These are phyloP conservation scores for Microsporum audouinii DNA, from an alignment of 2,329 filamentous ascomycete genomes.

Conservation along the genomic window DNA sequence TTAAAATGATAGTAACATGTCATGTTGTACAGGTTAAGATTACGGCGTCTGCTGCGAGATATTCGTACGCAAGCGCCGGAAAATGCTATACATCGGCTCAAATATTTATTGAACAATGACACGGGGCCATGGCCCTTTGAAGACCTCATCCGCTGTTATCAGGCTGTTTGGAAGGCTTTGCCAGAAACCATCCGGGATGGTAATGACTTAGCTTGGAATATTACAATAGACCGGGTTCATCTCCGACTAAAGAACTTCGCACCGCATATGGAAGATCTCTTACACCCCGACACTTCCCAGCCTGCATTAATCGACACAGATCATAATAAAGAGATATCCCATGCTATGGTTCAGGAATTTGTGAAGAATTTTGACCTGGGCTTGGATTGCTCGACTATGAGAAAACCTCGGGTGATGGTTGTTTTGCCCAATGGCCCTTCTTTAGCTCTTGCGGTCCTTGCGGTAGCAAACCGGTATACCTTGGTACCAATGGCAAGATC, in stretches of 20 bases:
- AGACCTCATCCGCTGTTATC: neutral
- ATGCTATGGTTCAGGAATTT: neutral
- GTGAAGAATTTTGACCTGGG: neutral
- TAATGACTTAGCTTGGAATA: neutral
- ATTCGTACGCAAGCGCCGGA: neutral
- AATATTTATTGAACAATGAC: neutral
- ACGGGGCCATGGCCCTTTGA: neutral
- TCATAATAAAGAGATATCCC: neutral
- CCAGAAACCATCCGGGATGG: neutral
- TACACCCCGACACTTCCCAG: neutral
- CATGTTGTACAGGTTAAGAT: neutral
- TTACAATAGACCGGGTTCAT: neutral
- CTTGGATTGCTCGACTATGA: neutral
- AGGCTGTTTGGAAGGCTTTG: neutral
- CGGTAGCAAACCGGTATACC: slow-evolving; percentile 2
- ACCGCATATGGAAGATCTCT: neutral
- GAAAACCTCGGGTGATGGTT: neutral
- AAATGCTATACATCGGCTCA: neutral
- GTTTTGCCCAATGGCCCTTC: slow-evolving; percentile 1
- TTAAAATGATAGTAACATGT: neutral
- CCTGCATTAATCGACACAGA: neutral
- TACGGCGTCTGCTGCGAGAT: neutral
- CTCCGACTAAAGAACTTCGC: neutral
- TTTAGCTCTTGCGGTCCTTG: neutral
- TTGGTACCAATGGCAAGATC: neutral